Evolutionary conservation across 495 filamentous ascomycete genomes (phyloP).

Genomic region (Talaromyces ruber): DNA sequence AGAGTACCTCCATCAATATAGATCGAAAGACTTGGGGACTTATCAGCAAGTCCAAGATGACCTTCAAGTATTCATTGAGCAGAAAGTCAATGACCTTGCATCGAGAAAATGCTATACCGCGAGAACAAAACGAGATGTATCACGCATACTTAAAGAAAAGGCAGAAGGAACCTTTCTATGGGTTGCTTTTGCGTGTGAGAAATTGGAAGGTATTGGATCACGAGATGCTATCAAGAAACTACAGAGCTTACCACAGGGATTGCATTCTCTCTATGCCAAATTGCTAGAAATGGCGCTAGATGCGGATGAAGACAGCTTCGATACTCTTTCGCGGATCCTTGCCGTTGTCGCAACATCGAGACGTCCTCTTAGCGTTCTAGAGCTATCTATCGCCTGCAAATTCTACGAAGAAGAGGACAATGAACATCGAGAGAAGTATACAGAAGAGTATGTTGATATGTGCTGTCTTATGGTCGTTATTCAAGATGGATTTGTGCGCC

Average conservation of each 20-base stretch:
- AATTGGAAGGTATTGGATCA: constrained; percentile 7
- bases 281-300: constrained; percentile 11
- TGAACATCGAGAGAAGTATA: constrained; percentile 3
- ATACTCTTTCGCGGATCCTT: constrained; percentile 8
- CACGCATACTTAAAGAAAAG: constrained; percentile 13
- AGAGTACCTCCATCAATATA: constrained; percentile 8
- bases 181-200: constrained; percentile 16
- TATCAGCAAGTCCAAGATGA: constrained; percentile 12
- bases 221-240: constrained; percentile 10
- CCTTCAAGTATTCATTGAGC: constrained; percentile 12
- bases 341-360: constrained; percentile 8
- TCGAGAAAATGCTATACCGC: constrained; percentile 13
- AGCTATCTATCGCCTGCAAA: constrained; percentile 9
- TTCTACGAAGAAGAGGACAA: constrained; percentile 11
- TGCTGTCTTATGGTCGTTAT: constrained; percentile 13
- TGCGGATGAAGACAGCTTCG: constrained; percentile 1
- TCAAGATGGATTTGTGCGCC: constrained; percentile 8
- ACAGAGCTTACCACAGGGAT: constrained; percentile 7
- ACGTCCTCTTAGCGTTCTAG: constrained; percentile 8
- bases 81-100: constrained; percentile 12
- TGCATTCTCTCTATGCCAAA: constrained; percentile 12
- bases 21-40: constrained; percentile 9
- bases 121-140: constrained; percentile 7
- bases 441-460: constrained; percentile 10
- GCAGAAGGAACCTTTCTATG: constrained; percentile 23